Conservation (phyloP, 2,329 filamentous ascomycete genomes). For the Pleomassaria siparia region DNA sequence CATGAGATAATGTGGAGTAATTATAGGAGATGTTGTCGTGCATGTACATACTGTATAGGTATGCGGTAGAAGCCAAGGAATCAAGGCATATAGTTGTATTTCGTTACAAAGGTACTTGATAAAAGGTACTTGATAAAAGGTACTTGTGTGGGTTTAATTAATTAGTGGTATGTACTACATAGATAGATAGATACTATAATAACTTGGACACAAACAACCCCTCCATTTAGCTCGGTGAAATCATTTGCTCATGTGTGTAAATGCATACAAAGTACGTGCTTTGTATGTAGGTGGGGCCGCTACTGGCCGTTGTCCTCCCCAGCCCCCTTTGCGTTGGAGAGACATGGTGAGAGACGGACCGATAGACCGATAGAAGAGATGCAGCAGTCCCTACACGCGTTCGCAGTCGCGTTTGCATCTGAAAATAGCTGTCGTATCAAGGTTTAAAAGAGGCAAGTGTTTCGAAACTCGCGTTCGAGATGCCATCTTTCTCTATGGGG, state of each 20-base stretch:
- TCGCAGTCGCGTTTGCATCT: background rate
- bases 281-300: constrained; percentile 2
- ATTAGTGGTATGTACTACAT: too few species aligned
- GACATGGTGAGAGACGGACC: background rate
- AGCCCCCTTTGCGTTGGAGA: background rate
- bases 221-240: background rate
- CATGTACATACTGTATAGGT: too few species aligned
- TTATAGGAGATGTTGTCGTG: too few species aligned
- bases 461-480: background rate
- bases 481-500: background rate
- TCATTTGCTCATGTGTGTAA: background rate
- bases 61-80: too few species aligned
- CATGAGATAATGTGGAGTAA: too few species aligned
- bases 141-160: background rate
- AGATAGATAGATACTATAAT: background rate
- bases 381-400: background rate
- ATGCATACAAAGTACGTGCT: too few species aligned
- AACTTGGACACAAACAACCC: background rate
- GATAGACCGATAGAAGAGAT: background rate
- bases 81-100: too few species aligned
- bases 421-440: background rate
- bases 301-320: background rate
- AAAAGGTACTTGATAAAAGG: too few species aligned
- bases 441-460: background rate
- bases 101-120: too few species aligned